Evolutionary conservation across 2,329 filamentous ascomycete genomes (phyloP).

Genomic region (Colletotrichum sidae): DNA sequence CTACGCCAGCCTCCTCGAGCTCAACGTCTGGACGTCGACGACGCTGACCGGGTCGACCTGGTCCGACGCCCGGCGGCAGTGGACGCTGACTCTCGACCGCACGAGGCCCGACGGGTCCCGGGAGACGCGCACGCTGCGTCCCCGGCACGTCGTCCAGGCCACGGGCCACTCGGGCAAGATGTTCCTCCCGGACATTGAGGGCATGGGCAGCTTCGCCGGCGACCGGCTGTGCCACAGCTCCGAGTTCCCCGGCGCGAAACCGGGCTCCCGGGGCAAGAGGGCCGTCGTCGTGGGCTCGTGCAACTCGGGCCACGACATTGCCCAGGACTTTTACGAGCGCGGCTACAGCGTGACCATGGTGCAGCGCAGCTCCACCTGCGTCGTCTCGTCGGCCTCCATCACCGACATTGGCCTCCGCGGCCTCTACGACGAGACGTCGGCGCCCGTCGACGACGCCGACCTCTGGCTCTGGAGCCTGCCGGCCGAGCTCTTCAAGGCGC

Average conservation of each 20-base stretch:
- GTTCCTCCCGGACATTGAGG: slow-evolving; percentile 64
- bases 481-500: slow-evolving; percentile 68
- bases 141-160: slow-evolving; percentile 73
- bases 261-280: slow-evolving; percentile 63
- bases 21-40: slow-evolving; percentile 72
- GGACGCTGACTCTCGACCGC: slow-evolving; percentile 67
- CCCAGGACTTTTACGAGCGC: slow-evolving; percentile 74
- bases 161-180: slow-evolving; percentile 78
- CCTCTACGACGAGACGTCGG: slow-evolving; percentile 63
- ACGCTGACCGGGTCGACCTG: slow-evolving; percentile 58
- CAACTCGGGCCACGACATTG: slow-evolving; percentile 77
- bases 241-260: slow-evolving; percentile 65
- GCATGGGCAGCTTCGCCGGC: slow-evolving; percentile 66
- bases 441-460: slow-evolving; percentile 75
- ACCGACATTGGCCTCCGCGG: slow-evolving; percentile 65
- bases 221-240: slow-evolving; percentile 67
- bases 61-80: slow-evolving; percentile 60
- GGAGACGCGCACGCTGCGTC: slow-evolving; percentile 67
- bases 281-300: slow-evolving; percentile 76
- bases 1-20: slow-evolving; percentile 70
- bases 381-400: slow-evolving; percentile 68
- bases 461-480: slow-evolving; percentile 69
- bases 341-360: slow-evolving; percentile 78
- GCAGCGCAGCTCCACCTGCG: slow-evolving; percentile 74
- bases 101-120: slow-evolving; percentile 55